Evolutionary conservation across 1,139 yeast species (phyloP).

Genomic region (Blastobotrys serpentis): DNA sequence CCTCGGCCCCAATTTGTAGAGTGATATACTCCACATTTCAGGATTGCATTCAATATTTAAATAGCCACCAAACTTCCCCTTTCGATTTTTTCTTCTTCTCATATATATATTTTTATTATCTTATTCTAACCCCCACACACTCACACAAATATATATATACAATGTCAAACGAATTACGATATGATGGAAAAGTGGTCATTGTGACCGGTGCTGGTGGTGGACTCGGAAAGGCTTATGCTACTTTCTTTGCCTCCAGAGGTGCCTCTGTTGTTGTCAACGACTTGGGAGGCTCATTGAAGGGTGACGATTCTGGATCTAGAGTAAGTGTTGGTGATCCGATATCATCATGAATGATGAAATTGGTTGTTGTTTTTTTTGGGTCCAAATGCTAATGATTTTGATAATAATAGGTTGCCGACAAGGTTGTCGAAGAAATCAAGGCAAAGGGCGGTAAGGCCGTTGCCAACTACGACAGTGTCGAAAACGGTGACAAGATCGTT

Average conservation of each 20-base stretch:
- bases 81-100: constrained; percentile 2
- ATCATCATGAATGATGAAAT: too few species aligned
- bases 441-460: constrained; percentile 81
- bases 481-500: constrained; percentile 78
- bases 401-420: constrained; percentile 82
- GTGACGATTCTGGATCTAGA: constrained; percentile 43
- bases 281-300: constrained; percentile 79
- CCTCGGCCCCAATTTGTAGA: background rate
- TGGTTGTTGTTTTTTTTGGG: too few species aligned
- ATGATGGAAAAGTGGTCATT: constrained; percentile 80
- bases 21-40: constrained; percentile 5
- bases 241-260: constrained; percentile 84
- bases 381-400: too few species aligned
- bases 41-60: constrained; percentile 6
- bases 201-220: constrained; percentile 99
- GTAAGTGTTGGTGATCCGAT: constrained; percentile 11
- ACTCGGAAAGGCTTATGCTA: constrained; percentile 83
- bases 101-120: background rate
- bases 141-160: constrained; percentile 8
- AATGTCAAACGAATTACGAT: constrained; percentile 40
- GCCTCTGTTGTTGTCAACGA: constrained; percentile 93
- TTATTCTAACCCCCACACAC: constrained; percentile 1
- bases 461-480: constrained; percentile 92
- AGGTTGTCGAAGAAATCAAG: constrained; percentile 81
- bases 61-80: constrained; percentile 9